phyloP scores from a whole-genome alignment of 805 yeast genomes.

The Starmerella powellii region DNA sequence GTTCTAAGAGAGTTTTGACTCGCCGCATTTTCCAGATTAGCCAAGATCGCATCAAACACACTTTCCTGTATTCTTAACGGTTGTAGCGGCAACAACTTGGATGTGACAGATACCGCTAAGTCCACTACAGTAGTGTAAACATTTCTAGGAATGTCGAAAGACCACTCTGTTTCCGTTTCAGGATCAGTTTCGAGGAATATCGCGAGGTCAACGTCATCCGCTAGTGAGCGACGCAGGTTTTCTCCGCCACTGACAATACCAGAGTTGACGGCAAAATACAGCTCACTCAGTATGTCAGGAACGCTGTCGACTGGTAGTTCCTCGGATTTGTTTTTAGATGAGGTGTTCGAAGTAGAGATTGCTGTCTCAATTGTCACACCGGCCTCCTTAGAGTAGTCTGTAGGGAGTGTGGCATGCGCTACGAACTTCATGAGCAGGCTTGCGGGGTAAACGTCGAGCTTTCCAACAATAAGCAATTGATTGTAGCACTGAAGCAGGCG shows the following conservation, averaged over 20 bases:
- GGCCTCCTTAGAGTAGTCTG: conserved; percentile 5
- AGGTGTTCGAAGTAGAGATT: neutral
- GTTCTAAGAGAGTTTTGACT: conserved; percentile 4
- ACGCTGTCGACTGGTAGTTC: neutral
- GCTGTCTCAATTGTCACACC: conserved; percentile 17
- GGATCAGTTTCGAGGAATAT: neutral
- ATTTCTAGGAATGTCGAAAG: conserved; percentile 1
- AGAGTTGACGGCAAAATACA: neutral
- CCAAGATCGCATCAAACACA: conserved; percentile 65
- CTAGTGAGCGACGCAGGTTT: neutral
- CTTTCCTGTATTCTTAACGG: conserved; percentile 75
- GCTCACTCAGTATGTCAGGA: neutral
- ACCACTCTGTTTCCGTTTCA: neutral
- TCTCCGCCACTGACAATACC: neutral
- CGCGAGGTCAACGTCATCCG: conserved; percentile 9
- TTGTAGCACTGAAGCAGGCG: conserved; percentile 21
- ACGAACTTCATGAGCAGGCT: conserved; percentile 32
- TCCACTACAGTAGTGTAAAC: conserved; percentile 40
- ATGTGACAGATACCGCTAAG: conserved; percentile 63
- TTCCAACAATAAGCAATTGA: conserved; percentile 15
- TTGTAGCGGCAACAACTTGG: conserved; percentile 55
- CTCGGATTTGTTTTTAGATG: neutral
- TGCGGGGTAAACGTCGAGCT: conserved; percentile 26
- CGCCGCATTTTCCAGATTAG: conserved; percentile 34
- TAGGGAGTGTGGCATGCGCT: conserved; percentile 21